Evolutionary conservation across 345 rosid species (phyloP).

Genomic region (Eutrema heterophyllum): DNA sequence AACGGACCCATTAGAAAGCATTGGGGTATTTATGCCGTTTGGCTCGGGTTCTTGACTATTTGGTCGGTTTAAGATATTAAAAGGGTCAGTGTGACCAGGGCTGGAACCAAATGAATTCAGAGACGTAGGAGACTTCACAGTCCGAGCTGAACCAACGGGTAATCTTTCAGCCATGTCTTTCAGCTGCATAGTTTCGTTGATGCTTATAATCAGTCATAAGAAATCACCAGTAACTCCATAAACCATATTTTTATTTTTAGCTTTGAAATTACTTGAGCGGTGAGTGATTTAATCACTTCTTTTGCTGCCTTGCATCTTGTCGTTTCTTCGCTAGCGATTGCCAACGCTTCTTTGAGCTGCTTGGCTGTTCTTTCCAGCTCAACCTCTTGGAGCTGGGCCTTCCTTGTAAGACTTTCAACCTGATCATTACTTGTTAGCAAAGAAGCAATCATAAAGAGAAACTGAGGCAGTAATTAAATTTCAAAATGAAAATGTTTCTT

Average conservation of each 20-base stretch:
- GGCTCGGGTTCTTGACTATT: slow-evolving; percentile 48
- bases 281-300: slow-evolving; percentile 97
- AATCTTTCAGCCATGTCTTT: slow-evolving; percentile 95
- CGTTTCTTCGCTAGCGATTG: slow-evolving; percentile 84
- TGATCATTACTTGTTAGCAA: slow-evolving; percentile 32
- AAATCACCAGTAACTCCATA: not conserved
- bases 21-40: slow-evolving; percentile 37
- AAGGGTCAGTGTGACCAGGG: slow-evolving; percentile 45
- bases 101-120: slow-evolving; percentile 57
- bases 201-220: slow-evolving; percentile 20
- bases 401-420: slow-evolving; percentile 85
- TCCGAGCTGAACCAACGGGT: slow-evolving; percentile 55
- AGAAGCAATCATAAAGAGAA: slow-evolving; percentile 12
- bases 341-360: slow-evolving; percentile 81
- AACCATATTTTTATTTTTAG: not conserved
- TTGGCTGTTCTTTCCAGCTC: slow-evolving; percentile 89
- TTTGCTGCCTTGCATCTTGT: slow-evolving; percentile 96
- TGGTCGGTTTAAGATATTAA: slow-evolving; percentile 40
- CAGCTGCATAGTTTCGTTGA: slow-evolving; percentile 38
- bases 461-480: not conserved
- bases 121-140: slow-evolving; percentile 50
- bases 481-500: not conserved
- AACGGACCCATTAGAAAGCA: slow-evolving; percentile 54
- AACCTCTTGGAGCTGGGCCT: slow-evolving; percentile 79
- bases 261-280: slow-evolving; percentile 69